Evolutionary conservation across 2,329 filamentous ascomycete species (phyloP).

Genomic region (Calonectria montana): DNA sequence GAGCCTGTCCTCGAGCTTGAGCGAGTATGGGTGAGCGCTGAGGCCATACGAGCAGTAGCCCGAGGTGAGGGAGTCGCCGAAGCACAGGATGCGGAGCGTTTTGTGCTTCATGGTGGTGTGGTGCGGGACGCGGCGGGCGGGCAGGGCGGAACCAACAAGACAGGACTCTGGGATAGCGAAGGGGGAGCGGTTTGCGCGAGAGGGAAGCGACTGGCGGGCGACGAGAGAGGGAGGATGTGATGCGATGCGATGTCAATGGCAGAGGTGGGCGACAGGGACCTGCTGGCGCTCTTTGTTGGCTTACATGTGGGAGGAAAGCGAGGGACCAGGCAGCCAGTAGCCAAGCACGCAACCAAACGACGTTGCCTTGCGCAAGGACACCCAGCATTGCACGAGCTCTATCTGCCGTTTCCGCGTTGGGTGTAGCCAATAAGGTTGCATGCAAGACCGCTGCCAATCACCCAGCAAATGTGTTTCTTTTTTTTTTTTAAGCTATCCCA

Average conservation of each 20-base stretch:
- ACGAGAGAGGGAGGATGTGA: background rate
- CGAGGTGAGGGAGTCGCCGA: slow-evolving; percentile 73
- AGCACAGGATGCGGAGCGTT: slow-evolving; percentile 68
- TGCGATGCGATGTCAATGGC: background rate
- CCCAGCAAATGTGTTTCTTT: background rate
- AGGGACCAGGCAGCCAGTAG: slow-evolving; percentile 10
- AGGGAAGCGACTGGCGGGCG: background rate
- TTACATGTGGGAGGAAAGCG: slow-evolving; percentile 1
- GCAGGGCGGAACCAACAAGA: background rate
- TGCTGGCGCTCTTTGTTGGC: background rate
- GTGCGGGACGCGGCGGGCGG: background rate
- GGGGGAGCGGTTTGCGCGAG: background rate
- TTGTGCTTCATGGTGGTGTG: slow-evolving; percentile 40
- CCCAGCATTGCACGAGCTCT: background rate
- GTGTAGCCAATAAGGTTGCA: background rate
- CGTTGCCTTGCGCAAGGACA: background rate
- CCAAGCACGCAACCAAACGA: slow-evolving; percentile 10
- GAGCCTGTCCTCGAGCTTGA: slow-evolving; percentile 59
- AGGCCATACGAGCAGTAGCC: slow-evolving; percentile 61
- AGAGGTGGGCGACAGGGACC: slow-evolving; percentile 6
- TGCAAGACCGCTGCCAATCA: background rate
- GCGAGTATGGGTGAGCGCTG: slow-evolving; percentile 64
- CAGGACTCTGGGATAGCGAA: background rate
- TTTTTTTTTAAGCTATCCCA: background rate
- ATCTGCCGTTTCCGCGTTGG: background rate